Conservation (phyloP, 331 rosid genomes). For the Malus hybrid region DNA sequence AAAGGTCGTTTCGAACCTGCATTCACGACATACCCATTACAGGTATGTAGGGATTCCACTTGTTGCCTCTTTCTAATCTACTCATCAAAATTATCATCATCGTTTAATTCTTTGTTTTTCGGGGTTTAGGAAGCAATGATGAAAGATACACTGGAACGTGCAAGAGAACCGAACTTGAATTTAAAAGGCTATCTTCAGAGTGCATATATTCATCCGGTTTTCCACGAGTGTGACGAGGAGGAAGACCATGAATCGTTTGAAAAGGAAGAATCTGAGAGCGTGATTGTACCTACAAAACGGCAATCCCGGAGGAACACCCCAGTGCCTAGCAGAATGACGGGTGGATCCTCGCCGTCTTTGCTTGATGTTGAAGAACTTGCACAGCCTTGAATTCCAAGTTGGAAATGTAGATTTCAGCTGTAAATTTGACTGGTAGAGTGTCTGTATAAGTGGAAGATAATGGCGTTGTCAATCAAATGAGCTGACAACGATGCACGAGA, state of each 20-base stretch:
- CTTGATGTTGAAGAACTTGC: constrained; percentile 28
- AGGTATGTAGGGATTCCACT: constrained; percentile 35
- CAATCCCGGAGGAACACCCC: constrained; percentile 76
- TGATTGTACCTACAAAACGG: constrained; percentile 61
- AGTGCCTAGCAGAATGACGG: constrained; percentile 52
- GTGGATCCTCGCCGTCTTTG: constrained; percentile 46
- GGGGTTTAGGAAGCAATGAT: constrained; percentile 75
- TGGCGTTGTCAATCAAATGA: constrained; percentile 7
- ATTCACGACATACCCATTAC: constrained; percentile 55
- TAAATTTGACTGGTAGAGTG: constrained; percentile 3
- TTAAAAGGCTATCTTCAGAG: constrained; percentile 63
- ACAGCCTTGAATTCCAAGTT: constrained; percentile 5
- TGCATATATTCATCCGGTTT: constrained; percentile 67
- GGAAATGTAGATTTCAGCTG: background rate
- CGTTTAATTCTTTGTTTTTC: background rate
- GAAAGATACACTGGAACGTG: constrained; percentile 80
- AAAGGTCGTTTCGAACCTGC: constrained; percentile 68
- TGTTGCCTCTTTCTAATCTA: background rate
- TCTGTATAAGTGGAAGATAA: background rate
- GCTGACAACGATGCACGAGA: background rate
- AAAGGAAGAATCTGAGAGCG: constrained; percentile 49
- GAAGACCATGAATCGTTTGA: constrained; percentile 22
- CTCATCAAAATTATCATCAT: background rate
- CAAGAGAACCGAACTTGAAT: constrained; percentile 67
- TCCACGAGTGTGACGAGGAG: constrained; percentile 41